Percentiles rank a stretch among this genome's conserved stretches.
Evolutionary conservation across 2,329 filamentous ascomycete species (phyloP).

Genomic region (Phaeosphaeriaceae sp.): DNA sequence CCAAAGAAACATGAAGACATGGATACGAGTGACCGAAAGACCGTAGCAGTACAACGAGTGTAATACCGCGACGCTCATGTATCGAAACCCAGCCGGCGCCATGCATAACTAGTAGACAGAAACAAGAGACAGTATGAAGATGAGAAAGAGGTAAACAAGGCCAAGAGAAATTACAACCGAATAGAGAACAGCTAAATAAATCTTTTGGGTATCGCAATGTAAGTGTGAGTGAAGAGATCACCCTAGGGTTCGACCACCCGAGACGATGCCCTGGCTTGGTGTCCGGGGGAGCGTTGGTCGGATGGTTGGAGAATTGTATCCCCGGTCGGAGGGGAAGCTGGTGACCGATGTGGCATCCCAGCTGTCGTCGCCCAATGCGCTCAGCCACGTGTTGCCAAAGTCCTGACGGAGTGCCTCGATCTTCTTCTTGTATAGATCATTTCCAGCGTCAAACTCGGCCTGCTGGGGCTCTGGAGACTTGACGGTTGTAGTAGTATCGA

Average conservation of each 20-base stretch:
- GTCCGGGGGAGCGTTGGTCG: constrained; percentile 41
- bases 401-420: constrained; percentile 85
- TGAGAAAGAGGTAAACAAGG: background rate
- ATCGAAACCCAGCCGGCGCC: constrained; percentile 38
- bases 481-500: constrained; percentile 37
- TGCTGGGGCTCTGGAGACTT: constrained; percentile 23
- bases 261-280: constrained; percentile 49
- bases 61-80: constrained; percentile 30
- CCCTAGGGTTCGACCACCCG: constrained; percentile 48
- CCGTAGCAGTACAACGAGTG: constrained; percentile 41
- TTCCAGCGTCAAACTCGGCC: constrained; percentile 69
- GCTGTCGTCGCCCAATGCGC: constrained; percentile 79
- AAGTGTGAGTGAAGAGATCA: constrained; percentile 31
- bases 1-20: constrained; percentile 22
- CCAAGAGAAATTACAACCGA: background rate
- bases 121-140: constrained; percentile 13
- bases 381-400: constrained; percentile 87
- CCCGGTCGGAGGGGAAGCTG: constrained; percentile 40
- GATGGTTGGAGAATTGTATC: constrained; percentile 41
- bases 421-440: constrained; percentile 84
- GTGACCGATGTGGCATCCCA: constrained; percentile 53
- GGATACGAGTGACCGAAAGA: constrained; percentile 9
- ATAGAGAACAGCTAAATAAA: constrained; percentile 19
- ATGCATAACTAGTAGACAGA: constrained; percentile 23
- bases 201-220: constrained; percentile 48